These are phyloP conservation scores for Cyberlindnera petersonii DNA, from an alignment of 805 yeast species.

Conservation along the genomic window DNA sequence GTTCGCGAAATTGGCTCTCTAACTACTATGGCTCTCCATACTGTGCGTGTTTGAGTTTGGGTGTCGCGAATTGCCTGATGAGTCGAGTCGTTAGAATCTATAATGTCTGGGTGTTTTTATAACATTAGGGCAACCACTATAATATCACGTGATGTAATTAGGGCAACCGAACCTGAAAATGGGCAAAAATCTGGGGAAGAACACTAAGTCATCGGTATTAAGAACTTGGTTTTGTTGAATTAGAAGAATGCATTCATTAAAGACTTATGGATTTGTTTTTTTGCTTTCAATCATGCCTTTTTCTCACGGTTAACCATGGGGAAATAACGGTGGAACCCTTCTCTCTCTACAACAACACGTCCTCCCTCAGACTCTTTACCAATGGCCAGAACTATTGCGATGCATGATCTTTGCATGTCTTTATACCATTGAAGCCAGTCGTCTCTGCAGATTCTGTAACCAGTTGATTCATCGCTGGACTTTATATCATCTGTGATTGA, in stretches of 20 bases:
- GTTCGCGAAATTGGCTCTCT: not conserved
- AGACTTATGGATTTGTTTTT: not conserved
- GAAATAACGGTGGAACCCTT: conserved; percentile 43
- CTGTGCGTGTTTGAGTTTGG: no score
- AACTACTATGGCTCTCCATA: no score
- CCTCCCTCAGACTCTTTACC: conserved; percentile 13
- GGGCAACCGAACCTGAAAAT: no score
- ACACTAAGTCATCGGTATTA: no score
- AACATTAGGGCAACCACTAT: conserved; percentile 5
- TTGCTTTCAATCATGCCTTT: not conserved
- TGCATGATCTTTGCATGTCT: conserved; percentile 28
- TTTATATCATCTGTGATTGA: conserved; percentile 18
- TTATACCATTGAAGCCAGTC: conserved; percentile 31
- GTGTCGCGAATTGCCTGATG: no score
- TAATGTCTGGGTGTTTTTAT: conserved; percentile 7
- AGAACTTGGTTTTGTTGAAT: no score
- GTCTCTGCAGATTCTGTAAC: conserved; percentile 26
- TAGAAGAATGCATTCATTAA: not conserved
- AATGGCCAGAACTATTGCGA: conserved; percentile 24
- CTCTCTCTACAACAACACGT: conserved; percentile 27
- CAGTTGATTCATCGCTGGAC: conserved; percentile 19
- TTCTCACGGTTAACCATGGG: conserved; percentile 32
- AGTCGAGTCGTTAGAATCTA: no score
- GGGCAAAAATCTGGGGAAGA: no score
- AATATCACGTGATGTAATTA: conserved; percentile 1